These are phyloP conservation scores for Euphorbia peplus DNA, from an alignment of 345 rosid genomes.

Conservation along the genomic window DNA sequence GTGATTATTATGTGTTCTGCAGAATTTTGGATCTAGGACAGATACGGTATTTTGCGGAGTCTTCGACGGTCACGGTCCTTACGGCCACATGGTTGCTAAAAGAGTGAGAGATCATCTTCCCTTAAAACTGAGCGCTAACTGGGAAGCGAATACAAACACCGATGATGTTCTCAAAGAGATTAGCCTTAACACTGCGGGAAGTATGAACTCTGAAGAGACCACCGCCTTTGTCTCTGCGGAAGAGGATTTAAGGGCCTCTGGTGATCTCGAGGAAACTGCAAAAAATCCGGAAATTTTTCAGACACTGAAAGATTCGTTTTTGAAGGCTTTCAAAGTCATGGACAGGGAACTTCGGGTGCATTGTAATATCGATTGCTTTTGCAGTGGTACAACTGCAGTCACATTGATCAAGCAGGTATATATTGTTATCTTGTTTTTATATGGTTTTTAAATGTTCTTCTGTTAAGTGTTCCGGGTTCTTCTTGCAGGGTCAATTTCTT, in stretches of 20 bases:
- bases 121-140: constrained; percentile 63
- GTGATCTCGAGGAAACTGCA: constrained; percentile 47
- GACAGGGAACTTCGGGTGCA: constrained; percentile 86
- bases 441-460: background rate
- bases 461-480: background rate
- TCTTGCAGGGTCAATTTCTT: constrained; percentile 65
- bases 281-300: constrained; percentile 52
- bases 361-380: constrained; percentile 71
- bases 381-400: constrained; percentile 99
- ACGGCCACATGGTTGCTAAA: constrained; percentile 95
- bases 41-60: constrained; percentile 94
- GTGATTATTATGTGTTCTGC: constrained; percentile 12
- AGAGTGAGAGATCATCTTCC: constrained; percentile 96
- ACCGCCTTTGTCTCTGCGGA: constrained; percentile 54
- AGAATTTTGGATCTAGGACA: constrained; percentile 81
- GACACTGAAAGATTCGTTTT: constrained; percentile 72
- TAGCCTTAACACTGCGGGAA: constrained; percentile 47
- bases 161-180: constrained; percentile 50
- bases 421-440: constrained; percentile 15
- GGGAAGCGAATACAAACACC: constrained; percentile 62
- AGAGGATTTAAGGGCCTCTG: constrained; percentile 57
- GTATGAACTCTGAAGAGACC: constrained; percentile 52
- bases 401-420: constrained; percentile 87
- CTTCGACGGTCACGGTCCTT: constrained; percentile 99
- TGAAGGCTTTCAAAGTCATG: constrained; percentile 90